A percentile compares a stretch with the other conserved stretches of the same genome.
Evolutionary conservation across 192 early-diverging fungal species (phyloP).

Genomic region (Entophlyctis luteolus): DNA sequence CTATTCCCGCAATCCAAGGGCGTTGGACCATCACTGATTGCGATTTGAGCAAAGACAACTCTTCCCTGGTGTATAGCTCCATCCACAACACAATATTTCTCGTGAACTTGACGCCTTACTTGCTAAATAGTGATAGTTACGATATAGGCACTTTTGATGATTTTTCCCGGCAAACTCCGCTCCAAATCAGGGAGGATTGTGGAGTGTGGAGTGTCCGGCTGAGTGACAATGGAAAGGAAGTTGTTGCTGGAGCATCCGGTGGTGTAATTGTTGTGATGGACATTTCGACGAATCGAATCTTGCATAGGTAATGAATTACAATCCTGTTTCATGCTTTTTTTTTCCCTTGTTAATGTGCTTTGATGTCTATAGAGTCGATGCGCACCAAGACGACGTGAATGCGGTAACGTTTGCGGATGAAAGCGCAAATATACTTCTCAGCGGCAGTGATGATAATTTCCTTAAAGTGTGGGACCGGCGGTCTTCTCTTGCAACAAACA

Average conservation of each 20-base stretch:
- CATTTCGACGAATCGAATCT: conserved; percentile 46
- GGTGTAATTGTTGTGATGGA: conserved; percentile 51
- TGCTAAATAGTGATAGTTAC: neutral
- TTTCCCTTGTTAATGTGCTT: neutral
- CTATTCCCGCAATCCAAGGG: conserved; percentile 46
- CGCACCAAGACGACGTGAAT: conserved; percentile 68
- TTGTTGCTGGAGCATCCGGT: conserved; percentile 55
- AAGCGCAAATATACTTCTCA: conserved; percentile 55
- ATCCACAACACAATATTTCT: conserved; percentile 59
- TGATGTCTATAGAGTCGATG: conserved; percentile 13
- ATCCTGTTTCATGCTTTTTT: neutral
- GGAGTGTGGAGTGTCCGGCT: conserved; percentile 65
- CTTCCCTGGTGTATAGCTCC: conserved; percentile 57
- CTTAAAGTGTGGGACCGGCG: conserved; percentile 58
- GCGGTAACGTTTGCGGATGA: conserved; percentile 40
- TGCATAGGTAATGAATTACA: conserved; percentile 31
- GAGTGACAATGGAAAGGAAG: conserved; percentile 54
- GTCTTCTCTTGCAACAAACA: conserved; percentile 31
- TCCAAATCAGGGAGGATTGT: neutral
- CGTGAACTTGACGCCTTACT: neutral
- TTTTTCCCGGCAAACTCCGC: conserved; percentile 2
- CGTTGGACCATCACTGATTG: conserved; percentile 66
- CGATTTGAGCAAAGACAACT: conserved; percentile 17
- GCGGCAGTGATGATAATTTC: conserved; percentile 57
- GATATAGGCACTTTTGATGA: neutral